Conservation (phyloP, 2,329 filamentous ascomycete species). For the Salinomyces thailandicus region DNA sequence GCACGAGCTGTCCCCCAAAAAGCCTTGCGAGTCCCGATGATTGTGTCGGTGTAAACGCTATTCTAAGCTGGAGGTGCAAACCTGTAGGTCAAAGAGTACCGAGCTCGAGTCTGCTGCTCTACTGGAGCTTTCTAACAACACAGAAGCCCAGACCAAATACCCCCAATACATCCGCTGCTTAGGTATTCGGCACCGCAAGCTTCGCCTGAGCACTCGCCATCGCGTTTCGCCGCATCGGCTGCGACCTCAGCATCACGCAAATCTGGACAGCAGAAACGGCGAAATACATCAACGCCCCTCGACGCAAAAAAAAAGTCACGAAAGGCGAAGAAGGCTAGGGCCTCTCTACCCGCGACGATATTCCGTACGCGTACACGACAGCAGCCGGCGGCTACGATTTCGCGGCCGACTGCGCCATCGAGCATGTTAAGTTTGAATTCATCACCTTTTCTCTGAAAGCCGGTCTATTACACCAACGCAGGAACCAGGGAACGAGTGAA, state of each 20-base stretch:
- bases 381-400: conserved; percentile 12
- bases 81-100: too few species aligned
- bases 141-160: conserved; percentile 36
- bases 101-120: too few species aligned
- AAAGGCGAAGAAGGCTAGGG: conserved; percentile 40
- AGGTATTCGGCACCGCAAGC: conserved; percentile 47
- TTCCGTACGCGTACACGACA: conserved; percentile 17
- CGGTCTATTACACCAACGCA: conserved; percentile 6
- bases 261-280: conserved; percentile 46
- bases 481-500: conserved; percentile 15
- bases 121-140: too few species aligned
- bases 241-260: conserved; percentile 33
- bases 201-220: conserved; percentile 61
- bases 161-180: conserved; percentile 54
- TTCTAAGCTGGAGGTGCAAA: too few species aligned
- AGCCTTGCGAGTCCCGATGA: too few species aligned
- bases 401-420: conserved; percentile 10
- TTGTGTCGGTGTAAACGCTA: too few species aligned
- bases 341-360: conserved; percentile 26
- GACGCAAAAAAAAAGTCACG: conserved; percentile 44
- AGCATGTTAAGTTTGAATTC: conserved; percentile 16
- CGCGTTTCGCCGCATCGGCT: conserved; percentile 48
- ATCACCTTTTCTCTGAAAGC: conserved; percentile 15
- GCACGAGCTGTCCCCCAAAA: too few species aligned
- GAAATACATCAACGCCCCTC: conserved; percentile 43